Evolutionary conservation across 2,329 filamentous ascomycete species (phyloP).

Genomic region (Bipolaris victoriae): DNA sequence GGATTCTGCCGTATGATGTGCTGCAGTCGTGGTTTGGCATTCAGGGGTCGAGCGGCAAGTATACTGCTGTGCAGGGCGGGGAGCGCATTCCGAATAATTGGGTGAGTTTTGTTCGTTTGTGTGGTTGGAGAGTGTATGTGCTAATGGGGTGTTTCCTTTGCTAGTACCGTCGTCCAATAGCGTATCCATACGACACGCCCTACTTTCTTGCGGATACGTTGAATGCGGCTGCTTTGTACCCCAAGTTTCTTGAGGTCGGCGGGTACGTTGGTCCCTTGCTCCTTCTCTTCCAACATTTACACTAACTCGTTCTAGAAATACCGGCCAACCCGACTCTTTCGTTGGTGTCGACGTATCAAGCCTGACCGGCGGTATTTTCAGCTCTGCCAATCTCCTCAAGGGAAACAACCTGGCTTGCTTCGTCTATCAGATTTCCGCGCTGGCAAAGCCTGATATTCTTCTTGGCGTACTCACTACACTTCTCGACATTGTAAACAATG

Average conservation of each 20-base stretch:
- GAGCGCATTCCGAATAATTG: slow-evolving; percentile 32
- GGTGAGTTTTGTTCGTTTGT: slow-evolving; percentile 5
- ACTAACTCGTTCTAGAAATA: slow-evolving; percentile 19
- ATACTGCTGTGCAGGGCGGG: slow-evolving; percentile 23
- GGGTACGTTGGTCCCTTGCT: slow-evolving; percentile 15
- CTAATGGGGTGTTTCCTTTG: not conserved
- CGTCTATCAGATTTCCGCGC: slow-evolving; percentile 25
- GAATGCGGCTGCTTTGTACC: slow-evolving; percentile 27
- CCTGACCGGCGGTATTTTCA: slow-evolving; percentile 28
- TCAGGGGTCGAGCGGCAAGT: slow-evolving; percentile 21
- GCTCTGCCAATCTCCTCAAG: slow-evolving; percentile 16
- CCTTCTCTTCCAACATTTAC: not conserved
- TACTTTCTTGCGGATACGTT: slow-evolving; percentile 30
- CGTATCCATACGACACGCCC: slow-evolving; percentile 28
- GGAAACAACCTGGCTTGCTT: slow-evolving; percentile 31
- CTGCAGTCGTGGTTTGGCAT: slow-evolving; percentile 35
- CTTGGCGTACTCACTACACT: slow-evolving; percentile 22
- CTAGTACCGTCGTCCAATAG: slow-evolving; percentile 28
- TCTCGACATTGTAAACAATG: slow-evolving; percentile 19
- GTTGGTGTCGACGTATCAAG: slow-evolving; percentile 24
- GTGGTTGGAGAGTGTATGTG: not conserved
- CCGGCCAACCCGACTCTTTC: slow-evolving; percentile 32
- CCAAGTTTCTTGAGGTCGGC: slow-evolving; percentile 31
- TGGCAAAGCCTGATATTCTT: slow-evolving; percentile 31
- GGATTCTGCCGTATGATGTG: slow-evolving; percentile 21